Base-by-base conservation (phyloP, 352 stramenopile genomes). In the Plasmopara viticola region DNA sequence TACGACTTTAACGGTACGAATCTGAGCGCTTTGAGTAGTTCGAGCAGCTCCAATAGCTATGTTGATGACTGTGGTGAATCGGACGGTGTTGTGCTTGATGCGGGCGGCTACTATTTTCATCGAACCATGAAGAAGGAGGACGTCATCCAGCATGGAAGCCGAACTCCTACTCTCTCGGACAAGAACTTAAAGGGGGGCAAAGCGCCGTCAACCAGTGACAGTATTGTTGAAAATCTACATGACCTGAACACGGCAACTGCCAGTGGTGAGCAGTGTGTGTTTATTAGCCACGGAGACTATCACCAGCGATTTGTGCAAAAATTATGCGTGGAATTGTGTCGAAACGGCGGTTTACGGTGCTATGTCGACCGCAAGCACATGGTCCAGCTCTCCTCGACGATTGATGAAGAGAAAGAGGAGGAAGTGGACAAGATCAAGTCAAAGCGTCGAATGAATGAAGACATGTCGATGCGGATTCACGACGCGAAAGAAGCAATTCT, bases 401-500 rank as follows among this genome's bases (percentile, higher is more conserved):
- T 70, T 35, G 64, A 40, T 2, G 53, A 67, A 37, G 61, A 72
- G 34, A 51, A 66, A 15, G 56, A 74, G 18, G 64, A 62, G 31
- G 63, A 60, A 13, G 3, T 37, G 4, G 45, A 59, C 0, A 62
- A 44, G 8, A 34, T 47, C 10, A 49, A 52, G 44, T 38, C 53
- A 0, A 61, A 52, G 17, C 38, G 33, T 15, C 37, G 46, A 5
- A 45, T 68, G 6, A 60, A 85, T 0, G 68, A 86, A 28, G 78
- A 90, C 41, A 79, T 87, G 71, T 73, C 77, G 1, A 50, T 63
- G 6, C 76, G 80, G 13, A 91, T 94, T n/a, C 73, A 85, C 38
- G 68, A 88, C 47, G 77, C 83, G 0, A 88, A 93, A 42, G 80
- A 91, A 35, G 80, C 80, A 9, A 91, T 93, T 60, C 68, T 90